These are phyloP conservation scores for Filobasidium floriforme DNA, from an alignment of 768 basidiomycete genomes.

Conservation along the genomic window DNA sequence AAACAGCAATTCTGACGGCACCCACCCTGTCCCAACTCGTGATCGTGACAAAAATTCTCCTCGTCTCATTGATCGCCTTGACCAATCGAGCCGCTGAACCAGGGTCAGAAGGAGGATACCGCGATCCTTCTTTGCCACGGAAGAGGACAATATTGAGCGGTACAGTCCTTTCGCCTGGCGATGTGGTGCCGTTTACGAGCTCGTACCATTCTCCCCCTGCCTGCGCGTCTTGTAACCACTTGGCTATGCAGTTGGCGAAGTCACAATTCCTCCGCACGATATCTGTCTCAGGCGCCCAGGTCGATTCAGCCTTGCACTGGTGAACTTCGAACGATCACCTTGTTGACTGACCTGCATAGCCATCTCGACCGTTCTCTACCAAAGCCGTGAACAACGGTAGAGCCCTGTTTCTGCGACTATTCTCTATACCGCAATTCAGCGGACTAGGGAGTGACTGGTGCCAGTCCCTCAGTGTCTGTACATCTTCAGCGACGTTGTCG, in stretches of 20 bases:
- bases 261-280: conserved; percentile 45
- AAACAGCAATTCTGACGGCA: conserved; percentile 48
- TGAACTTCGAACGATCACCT: neutral
- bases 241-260: conserved; percentile 43
- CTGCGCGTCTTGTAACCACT: conserved; percentile 32
- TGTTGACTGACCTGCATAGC: conserved; percentile 38
- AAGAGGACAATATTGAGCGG: conserved; percentile 47
- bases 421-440: conserved; percentile 48
- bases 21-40: conserved; percentile 45
- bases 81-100: conserved; percentile 29
- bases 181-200: conserved; percentile 29
- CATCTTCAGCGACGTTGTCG: neutral
- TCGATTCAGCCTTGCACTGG: neutral
- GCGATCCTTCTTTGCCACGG: conserved; percentile 26
- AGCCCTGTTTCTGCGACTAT: conserved; percentile 48
- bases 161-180: conserved; percentile 24
- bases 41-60: conserved; percentile 45
- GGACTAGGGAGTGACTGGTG: conserved; percentile 41
- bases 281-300: conserved; percentile 18
- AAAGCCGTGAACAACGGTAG: conserved; percentile 47
- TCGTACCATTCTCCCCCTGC: conserved; percentile 26
- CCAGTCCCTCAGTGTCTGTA: conserved; percentile 9
- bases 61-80: conserved; percentile 42
- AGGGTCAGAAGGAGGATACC: conserved; percentile 27
- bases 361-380: conserved; percentile 45